Conservation (phyloP, 78 protist species). For the Dictyostelium firmibasis region DNA sequence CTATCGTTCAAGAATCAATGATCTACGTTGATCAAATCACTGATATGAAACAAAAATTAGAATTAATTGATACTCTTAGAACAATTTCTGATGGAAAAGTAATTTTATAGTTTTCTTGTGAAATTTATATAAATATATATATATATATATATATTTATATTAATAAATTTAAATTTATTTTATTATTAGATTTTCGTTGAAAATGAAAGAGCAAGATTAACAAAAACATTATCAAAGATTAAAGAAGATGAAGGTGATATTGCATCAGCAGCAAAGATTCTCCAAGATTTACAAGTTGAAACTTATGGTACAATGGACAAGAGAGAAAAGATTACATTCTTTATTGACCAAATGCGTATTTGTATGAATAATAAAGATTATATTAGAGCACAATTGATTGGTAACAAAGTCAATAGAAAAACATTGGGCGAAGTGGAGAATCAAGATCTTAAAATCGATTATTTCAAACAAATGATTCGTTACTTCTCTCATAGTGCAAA, state of each 20-base stretch:
- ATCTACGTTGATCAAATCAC: slow-evolving; percentile 45
- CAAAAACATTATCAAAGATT: slow-evolving; percentile 71
- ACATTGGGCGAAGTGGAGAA: slow-evolving; percentile 55
- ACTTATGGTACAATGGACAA: slow-evolving; percentile 90
- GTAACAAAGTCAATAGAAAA: slow-evolving; percentile 81
- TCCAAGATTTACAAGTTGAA: slow-evolving; percentile 91
- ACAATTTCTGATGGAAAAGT: slow-evolving; percentile 85
- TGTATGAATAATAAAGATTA: slow-evolving; percentile 83
- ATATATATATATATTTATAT: neutral
- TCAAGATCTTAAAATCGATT: slow-evolving; percentile 77
- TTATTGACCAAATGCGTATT: slow-evolving; percentile 90
- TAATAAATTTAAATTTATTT: no score
- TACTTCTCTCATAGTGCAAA: slow-evolving; percentile 54
- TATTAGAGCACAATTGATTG: slow-evolving; percentile 78
- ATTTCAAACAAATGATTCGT: slow-evolving; percentile 74
- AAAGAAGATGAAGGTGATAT: slow-evolving; percentile 87
- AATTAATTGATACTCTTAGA: slow-evolving; percentile 76
- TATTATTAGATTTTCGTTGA: slow-evolving; percentile 86
- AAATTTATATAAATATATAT: neutral
- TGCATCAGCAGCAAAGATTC: slow-evolving; percentile 78
- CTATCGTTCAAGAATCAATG: slow-evolving; percentile 78
- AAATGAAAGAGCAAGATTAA: slow-evolving; percentile 90
- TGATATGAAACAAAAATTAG: slow-evolving; percentile 55
- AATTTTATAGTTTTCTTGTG: no score
- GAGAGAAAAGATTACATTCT: slow-evolving; percentile 87